Conservation (phyloP, 1,139 yeast genomes). For the Blastobotrys apis region DNA sequence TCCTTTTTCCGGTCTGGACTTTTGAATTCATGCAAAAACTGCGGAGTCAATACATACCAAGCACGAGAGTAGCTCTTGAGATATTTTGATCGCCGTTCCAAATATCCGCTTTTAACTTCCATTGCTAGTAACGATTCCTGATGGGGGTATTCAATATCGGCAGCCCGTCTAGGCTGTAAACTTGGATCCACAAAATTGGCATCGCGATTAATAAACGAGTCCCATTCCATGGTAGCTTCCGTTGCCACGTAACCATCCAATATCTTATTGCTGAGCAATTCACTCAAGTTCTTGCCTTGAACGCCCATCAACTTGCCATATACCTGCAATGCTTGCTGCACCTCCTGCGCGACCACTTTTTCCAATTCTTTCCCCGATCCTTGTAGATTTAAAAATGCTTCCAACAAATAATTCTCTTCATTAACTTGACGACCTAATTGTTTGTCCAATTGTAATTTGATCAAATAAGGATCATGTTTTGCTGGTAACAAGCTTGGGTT, state of each 20-base stretch:
- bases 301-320: conserved; percentile 51
- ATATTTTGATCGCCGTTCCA: conserved; percentile 88
- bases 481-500: conserved; percentile 39
- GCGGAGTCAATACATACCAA: conserved; percentile 87
- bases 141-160: conserved; percentile 61
- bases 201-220: conserved; percentile 69
- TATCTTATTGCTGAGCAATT: conserved; percentile 57
- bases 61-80: conserved; percentile 85
- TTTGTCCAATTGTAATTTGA: conserved; percentile 66
- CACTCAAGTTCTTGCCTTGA: conserved; percentile 28
- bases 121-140: conserved; percentile 66
- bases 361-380: conserved; percentile 86
- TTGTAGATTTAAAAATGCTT: conserved; percentile 83
- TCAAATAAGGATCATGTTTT: conserved; percentile 75
- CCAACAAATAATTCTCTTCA: conserved; percentile 83
- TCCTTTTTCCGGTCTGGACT: conserved; percentile 77
- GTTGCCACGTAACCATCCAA: conserved; percentile 71
- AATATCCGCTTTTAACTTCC: conserved; percentile 71
- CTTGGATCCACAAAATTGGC: conserved; percentile 73
- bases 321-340: conserved; percentile 72
- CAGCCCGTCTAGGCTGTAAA: conserved; percentile 61
- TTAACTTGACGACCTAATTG: conserved; percentile 71
- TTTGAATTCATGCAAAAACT: conserved; percentile 86
- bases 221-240: conserved; percentile 86
- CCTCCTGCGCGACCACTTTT: conserved; percentile 77